Base-by-base conservation (phyloP, 169 alveolate species). In the Babesia caballi region DNA sequence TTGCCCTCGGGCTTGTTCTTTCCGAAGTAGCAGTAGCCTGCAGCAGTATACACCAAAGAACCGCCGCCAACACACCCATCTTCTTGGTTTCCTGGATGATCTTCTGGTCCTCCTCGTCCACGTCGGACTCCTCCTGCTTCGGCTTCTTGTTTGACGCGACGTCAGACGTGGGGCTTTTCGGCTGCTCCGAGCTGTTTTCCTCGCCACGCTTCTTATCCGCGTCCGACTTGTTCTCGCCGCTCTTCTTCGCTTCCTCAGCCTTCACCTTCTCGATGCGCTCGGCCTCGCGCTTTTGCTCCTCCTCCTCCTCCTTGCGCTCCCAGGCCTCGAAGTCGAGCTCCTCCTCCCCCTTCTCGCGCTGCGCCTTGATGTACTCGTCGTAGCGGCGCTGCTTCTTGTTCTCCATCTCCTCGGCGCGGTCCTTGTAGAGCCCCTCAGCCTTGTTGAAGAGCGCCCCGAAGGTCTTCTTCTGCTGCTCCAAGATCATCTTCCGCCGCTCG, bases 91-190 rank as follows among this genome's bases (percentile, higher is more conserved):
- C 95, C 49, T 84, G 80, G 25, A 91, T 84, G 33, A 91, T 91
- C 80, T 83, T 91, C 58, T 87, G 81, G 67, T 91, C 95, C 78
- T 91, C 95, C 38, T 91, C 95, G 54, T 91, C 95, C 32, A 91
- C 61, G 30, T 91, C 95, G 5, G 81, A 63, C 54, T 50, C 90
- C 65, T 60, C 87, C 66, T 51, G 77, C 66, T 44, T 21, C 6
- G 58, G 32, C 44, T 42, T 42, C 73, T 63, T 63, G 52, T 58
- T 66, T 0, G 81, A 41, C 2, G 47, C 9, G 74, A 47, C 21
- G 59, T 81, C 27, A 15, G 88, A 56, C 5, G 74, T 53, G 38
- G 68, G 35, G 21, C 25, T 25, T 15, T n/a, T 47, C 33, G 63
- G 36, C 67, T 51, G 46, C 32, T 59, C 52, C 56, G 42, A 53